Conservation (phyloP, 2,329 filamentous ascomycete genomes). For the Sarocladium kiliense region DNA sequence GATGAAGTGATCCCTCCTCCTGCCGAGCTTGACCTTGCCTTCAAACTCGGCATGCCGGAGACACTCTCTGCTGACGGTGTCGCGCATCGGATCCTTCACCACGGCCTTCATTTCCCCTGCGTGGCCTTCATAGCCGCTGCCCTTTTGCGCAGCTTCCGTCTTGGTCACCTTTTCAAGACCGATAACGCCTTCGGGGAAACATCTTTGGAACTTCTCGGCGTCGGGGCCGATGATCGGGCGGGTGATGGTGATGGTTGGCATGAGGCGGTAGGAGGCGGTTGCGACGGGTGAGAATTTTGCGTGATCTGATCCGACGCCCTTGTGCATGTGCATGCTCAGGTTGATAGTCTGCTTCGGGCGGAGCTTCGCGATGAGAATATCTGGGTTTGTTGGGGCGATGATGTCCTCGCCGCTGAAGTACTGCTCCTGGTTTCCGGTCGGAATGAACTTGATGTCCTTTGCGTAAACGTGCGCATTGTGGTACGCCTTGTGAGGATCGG, state of each 20-base stretch:
- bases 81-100: slow-evolving; percentile 81
- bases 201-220: slow-evolving; percentile 82
- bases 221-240: slow-evolving; percentile 81
- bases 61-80: slow-evolving; percentile 92
- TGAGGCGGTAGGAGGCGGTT: slow-evolving; percentile 84
- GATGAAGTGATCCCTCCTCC: slow-evolving; percentile 93
- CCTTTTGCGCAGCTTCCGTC: slow-evolving; percentile 55
- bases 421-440: slow-evolving; percentile 66
- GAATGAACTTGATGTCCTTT: slow-evolving; percentile 68
- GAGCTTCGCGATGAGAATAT: slow-evolving; percentile 92
- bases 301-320: slow-evolving; percentile 90
- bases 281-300: slow-evolving; percentile 96
- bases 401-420: slow-evolving; percentile 63
- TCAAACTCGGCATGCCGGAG: slow-evolving; percentile 89
- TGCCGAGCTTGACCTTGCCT: slow-evolving; percentile 89
- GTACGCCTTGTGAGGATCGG: slow-evolving; percentile 80
- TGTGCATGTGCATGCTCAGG: slow-evolving; percentile 87
- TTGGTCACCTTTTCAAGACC: slow-evolving; percentile 66
- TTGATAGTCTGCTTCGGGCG: slow-evolving; percentile 84
- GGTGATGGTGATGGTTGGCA: slow-evolving; percentile 82
- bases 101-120: slow-evolving; percentile 83
- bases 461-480: slow-evolving; percentile 81
- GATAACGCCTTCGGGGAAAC: slow-evolving; percentile 88
- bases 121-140: slow-evolving; percentile 65
- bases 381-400: slow-evolving; percentile 77